Conservation (phyloP, 306 rosid genomes). For the Oxytropis ochrocephala region DNA sequence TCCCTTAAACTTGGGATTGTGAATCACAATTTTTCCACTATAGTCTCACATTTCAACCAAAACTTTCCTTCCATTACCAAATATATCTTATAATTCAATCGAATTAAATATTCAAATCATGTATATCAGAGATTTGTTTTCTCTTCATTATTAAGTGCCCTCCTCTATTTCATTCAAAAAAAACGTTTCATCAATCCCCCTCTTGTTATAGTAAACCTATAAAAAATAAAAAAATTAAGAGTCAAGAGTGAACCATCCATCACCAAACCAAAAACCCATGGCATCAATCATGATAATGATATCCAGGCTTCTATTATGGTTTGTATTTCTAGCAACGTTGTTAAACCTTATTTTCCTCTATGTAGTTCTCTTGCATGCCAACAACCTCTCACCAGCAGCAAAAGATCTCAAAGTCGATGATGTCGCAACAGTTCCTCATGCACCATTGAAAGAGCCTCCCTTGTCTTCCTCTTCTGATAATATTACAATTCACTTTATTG, state of each 20-base stretch:
- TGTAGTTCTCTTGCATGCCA: neutral
- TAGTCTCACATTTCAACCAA: neutral
- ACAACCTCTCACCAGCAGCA: neutral
- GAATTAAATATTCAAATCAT: neutral
- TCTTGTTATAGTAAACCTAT: neutral
- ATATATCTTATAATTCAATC: neutral
- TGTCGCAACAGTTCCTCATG: neutral
- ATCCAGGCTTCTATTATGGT: no score
- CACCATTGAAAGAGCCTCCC: neutral
- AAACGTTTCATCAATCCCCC: neutral
- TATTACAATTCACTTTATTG: neutral
- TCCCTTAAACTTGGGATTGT: no score
- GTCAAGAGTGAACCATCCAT: neutral
- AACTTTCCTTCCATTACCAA: neutral
- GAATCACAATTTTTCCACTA: neutral
- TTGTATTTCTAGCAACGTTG: neutral
- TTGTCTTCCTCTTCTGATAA: neutral
- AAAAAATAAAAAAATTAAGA: neutral
- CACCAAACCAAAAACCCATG: neutral
- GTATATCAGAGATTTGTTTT: neutral
- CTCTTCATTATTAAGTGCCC: neutral
- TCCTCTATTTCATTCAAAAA: neutral
- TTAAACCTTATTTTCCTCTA: slow-evolving; percentile 10
- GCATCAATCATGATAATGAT: neutral
- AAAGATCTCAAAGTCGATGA: neutral